These are phyloP conservation scores for Erysimum cheiri DNA, from an alignment of 441 rosid species.

Conservation along the genomic window DNA sequence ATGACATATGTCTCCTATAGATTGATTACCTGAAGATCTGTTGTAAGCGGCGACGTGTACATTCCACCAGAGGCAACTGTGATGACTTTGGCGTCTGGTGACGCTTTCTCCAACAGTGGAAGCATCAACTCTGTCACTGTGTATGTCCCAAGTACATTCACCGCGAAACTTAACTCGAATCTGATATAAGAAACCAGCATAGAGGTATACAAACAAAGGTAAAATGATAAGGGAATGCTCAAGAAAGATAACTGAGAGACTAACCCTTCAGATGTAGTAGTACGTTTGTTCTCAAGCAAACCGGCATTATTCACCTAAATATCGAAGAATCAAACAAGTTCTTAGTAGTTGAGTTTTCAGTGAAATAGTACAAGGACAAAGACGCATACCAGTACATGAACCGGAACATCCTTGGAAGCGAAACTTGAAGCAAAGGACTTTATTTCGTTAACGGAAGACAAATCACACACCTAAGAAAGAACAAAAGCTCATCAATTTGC, in stretches of 20 bases:
- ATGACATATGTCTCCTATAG: neutral
- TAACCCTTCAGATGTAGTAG: conserved; percentile 79
- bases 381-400: conserved; percentile 77
- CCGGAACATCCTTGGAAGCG: conserved; percentile 70
- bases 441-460: conserved; percentile 72
- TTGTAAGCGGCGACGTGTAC: conserved; percentile 77
- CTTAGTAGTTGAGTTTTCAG: neutral
- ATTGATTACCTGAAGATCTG: conserved; percentile 74
- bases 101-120: conserved; percentile 82
- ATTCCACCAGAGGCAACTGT: conserved; percentile 93
- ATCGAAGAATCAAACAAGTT: conserved; percentile 9
- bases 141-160: conserved; percentile 87
- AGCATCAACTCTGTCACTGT: conserved; percentile 70
- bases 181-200: conserved; percentile 44
- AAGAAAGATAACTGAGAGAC: conserved; percentile 31
- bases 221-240: neutral
- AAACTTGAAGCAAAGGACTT: conserved; percentile 82
- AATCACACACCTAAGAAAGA: conserved; percentile 77
- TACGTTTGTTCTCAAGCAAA: conserved; percentile 61
- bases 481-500: conserved; percentile 25
- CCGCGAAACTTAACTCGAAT: conserved; percentile 76
- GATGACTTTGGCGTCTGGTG: conserved; percentile 86
- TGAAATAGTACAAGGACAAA: neutral
- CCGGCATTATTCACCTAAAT: conserved; percentile 90
- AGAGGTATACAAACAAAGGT: neutral